Conservation (phyloP, 768 basidiomycete species). For the Rhodotorula sphaerocarpa region DNA sequence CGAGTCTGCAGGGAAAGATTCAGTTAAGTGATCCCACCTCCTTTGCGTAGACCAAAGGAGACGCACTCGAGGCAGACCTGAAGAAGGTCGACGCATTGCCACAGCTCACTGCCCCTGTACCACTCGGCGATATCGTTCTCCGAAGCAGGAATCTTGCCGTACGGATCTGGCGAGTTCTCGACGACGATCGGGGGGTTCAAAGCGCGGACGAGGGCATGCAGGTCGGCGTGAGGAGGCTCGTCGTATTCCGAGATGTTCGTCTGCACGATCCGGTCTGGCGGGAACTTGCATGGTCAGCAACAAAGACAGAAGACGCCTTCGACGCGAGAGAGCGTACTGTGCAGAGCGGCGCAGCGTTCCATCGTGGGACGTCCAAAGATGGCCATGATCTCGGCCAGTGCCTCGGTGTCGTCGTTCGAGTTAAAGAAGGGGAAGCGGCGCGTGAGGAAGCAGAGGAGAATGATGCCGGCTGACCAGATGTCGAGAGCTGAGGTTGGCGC, state of each 20-base stretch:
- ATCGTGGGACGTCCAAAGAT: conserved; percentile 75
- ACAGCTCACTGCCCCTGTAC: conserved; percentile 51
- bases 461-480: conserved; percentile 89
- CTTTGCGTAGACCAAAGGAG: too few species aligned
- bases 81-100: conserved; percentile 64
- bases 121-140: conserved; percentile 21
- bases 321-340: conserved; percentile 55
- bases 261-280: conserved; percentile 71
- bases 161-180: conserved; percentile 50
- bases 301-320: too few species aligned
- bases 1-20: conserved; percentile 43
- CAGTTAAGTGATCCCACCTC: too few species aligned
- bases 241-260: conserved; percentile 80
- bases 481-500: conserved; percentile 84
- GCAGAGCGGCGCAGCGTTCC: conserved; percentile 75
- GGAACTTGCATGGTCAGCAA: too few species aligned
- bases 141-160: conserved; percentile 37
- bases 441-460: conserved; percentile 82
- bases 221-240: conserved; percentile 54
- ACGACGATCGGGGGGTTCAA: conserved; percentile 59
- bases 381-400: conserved; percentile 83
- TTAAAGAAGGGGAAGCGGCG: conserved; percentile 91
- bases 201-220: conserved; percentile 65
- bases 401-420: conserved; percentile 87
- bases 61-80: conserved; percentile 67